Percentiles rank a stretch among this genome's conserved stretches.
Evolutionary conservation across 163 green algal species (phyloP).

Genomic region (Volvox carteri): DNA sequence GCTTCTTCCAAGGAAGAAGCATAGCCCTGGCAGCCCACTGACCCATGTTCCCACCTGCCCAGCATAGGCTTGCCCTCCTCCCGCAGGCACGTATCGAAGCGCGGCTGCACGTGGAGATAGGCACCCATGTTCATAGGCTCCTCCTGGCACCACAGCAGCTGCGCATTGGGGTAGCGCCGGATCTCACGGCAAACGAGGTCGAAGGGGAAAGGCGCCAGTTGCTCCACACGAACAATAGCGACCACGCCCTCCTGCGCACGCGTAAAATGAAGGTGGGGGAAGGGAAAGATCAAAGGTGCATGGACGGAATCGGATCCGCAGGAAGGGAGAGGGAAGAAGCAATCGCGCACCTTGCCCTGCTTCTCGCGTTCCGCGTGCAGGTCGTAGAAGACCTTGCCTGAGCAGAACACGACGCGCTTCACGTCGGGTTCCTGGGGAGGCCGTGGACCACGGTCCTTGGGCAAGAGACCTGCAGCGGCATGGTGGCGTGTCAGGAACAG

Average conservation of each 20-base stretch:
- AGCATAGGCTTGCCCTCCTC: slow-evolving; percentile 57
- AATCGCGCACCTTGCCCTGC: slow-evolving; percentile 69
- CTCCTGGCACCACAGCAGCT: slow-evolving; percentile 92
- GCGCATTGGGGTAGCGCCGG: slow-evolving; percentile 95
- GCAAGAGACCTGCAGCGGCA: slow-evolving; percentile 20
- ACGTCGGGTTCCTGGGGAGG: slow-evolving; percentile 65
- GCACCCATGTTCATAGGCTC: slow-evolving; percentile 99
- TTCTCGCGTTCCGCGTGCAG: slow-evolving; percentile 89
- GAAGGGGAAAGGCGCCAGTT: slow-evolving; percentile 94
- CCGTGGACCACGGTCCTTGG: slow-evolving; percentile 55
- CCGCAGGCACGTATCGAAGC: slow-evolving; percentile 88
- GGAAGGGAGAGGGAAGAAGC: too few relatives aligned
- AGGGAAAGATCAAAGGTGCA: not conserved
- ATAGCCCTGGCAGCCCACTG: too few relatives aligned
- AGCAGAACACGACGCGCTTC: slow-evolving; percentile 96
- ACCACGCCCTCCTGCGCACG: slow-evolving; percentile 76
- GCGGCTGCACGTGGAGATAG: slow-evolving; percentile 90
- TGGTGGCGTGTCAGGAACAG: too few relatives aligned
- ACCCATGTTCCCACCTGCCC: slow-evolving; percentile 57
- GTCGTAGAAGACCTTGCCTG: slow-evolving; percentile 99
- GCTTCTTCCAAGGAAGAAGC: too few relatives aligned
- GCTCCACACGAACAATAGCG: slow-evolving; percentile 90
- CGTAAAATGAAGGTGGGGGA: slow-evolving; percentile 10
- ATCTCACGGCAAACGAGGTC: slow-evolving; percentile 97
- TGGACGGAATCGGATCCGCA: too few relatives aligned